phyloP scores from a whole-genome alignment of 106 monocot species.

The Platanthera zijinensis region DNA sequence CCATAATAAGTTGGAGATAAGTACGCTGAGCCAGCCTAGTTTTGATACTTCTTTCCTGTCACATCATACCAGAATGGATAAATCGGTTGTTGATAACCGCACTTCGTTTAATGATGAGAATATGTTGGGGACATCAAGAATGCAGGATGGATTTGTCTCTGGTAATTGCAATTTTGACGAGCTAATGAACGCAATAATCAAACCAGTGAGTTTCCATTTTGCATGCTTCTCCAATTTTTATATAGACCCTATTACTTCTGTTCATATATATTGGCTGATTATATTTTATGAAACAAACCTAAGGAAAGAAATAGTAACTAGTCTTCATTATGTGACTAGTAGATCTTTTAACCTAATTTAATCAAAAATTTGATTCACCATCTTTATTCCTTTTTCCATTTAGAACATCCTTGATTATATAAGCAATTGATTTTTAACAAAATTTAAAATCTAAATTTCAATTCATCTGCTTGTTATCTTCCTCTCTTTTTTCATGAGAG shows the following conservation, averaged over 20 bases:
- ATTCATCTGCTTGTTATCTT: not conserved
- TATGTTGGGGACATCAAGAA: conserved; percentile 17
- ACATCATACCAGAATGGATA: conserved; percentile 13
- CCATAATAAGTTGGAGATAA: conserved; percentile 15
- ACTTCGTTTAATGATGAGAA: conserved; percentile 24
- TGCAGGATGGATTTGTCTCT: conserved; percentile 33
- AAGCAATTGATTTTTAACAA: not conserved
- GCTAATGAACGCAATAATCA: conserved; percentile 54
- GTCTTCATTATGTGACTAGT: not conserved
- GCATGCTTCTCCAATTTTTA: not conserved
- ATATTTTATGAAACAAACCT: not conserved
- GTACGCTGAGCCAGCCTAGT: conserved; percentile 17
- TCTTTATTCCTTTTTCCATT: not conserved
- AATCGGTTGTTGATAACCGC: conserved; percentile 9
- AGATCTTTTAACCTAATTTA: not conserved
- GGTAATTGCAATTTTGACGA: conserved; percentile 53
- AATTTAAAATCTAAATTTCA: not conserved
- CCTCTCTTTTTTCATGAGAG: not conserved
- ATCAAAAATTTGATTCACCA: not conserved
- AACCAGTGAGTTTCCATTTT: conserved; percentile 34
- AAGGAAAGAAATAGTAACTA: conserved; percentile 1
- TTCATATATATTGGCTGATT: not conserved
- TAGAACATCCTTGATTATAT: no score
- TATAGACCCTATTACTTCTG: not conserved
- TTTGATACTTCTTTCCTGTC: conserved; percentile 5